Evolutionary conservation across 2,329 filamentous ascomycete genomes (phyloP).

Genomic region (Aureobasidium leucospermi): DNA sequence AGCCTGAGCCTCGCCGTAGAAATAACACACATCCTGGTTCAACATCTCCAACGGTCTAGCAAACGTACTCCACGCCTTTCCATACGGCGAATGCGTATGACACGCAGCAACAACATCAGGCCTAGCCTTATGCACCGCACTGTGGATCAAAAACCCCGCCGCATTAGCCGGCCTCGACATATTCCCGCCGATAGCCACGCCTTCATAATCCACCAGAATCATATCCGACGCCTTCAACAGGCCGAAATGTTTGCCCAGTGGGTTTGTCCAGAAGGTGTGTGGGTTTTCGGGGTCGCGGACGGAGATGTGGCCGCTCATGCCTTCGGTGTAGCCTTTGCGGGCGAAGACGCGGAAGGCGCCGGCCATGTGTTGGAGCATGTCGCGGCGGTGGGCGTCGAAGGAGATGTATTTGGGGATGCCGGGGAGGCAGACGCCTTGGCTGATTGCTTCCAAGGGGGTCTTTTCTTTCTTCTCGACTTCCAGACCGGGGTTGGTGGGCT

Average conservation of each 20-base stretch:
- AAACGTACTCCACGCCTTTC: slow-evolving; percentile 62
- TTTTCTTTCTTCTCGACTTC: slow-evolving; percentile 23
- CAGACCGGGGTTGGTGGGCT: slow-evolving; percentile 14
- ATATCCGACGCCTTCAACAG: slow-evolving; percentile 59
- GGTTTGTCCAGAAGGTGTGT: slow-evolving; percentile 63
- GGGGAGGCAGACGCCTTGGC: slow-evolving; percentile 39
- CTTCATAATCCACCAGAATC: slow-evolving; percentile 57
- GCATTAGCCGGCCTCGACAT: slow-evolving; percentile 54
- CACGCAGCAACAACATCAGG: slow-evolving; percentile 60
- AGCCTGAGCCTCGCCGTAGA: slow-evolving; percentile 56
- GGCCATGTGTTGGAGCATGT: slow-evolving; percentile 60
- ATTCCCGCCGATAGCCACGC: slow-evolving; percentile 59
- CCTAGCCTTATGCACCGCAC: slow-evolving; percentile 59
- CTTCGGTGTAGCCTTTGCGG: slow-evolving; percentile 59
- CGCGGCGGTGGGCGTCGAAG: slow-evolving; percentile 51
- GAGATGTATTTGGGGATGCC: slow-evolving; percentile 51
- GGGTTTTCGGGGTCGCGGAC: slow-evolving; percentile 58
- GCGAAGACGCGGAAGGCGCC: slow-evolving; percentile 60
- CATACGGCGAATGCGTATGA: slow-evolving; percentile 60
- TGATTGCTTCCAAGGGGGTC: slow-evolving; percentile 33
- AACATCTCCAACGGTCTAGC: slow-evolving; percentile 61
- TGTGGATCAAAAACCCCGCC: slow-evolving; percentile 64
- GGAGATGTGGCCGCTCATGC: slow-evolving; percentile 61
- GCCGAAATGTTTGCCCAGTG: slow-evolving; percentile 57
- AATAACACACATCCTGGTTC: slow-evolving; percentile 58